Percentiles rank a stretch among this genome's conserved stretches.
phyloP scores from a whole-genome alignment of 2,329 filamentous ascomycete species.

The Colletotrichum limetticola region DNA sequence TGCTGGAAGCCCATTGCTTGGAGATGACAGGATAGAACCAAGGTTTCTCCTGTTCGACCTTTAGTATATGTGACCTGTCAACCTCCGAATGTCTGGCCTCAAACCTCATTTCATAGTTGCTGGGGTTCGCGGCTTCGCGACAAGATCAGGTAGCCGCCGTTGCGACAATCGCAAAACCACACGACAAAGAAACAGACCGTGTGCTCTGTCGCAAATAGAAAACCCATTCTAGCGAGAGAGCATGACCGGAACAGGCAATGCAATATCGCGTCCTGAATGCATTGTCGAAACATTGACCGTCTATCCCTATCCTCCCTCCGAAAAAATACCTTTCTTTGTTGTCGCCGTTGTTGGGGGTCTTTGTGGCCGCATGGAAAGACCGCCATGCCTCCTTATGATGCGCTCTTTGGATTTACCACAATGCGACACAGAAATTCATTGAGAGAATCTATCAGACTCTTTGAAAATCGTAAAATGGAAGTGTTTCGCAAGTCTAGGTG shows the following conservation, averaged over 20 bases:
- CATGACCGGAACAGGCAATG: constrained; percentile 7
- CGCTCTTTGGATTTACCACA: not conserved
- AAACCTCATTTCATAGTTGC: not conserved
- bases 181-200: not conserved
- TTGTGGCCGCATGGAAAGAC: not conserved
- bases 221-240: not conserved
- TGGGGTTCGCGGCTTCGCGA: no score
- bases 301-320: constrained; percentile 6
- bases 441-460: not conserved
- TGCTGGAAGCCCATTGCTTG: not conserved
- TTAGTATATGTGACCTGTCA: not conserved
- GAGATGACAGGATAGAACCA: no score
- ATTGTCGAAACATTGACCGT: constrained; percentile 25
- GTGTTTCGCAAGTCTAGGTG: constrained; percentile 19
- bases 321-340: not conserved
- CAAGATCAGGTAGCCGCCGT: not conserved
- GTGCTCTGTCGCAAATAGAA: constrained; percentile 11
- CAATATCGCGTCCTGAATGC: constrained; percentile 4
- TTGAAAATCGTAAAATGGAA: constrained; percentile 23
- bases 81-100: not conserved
- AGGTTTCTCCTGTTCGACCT: not conserved
- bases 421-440: not conserved
- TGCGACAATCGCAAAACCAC: not conserved
- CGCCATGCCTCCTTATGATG: not conserved
- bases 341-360: not conserved